phyloP scores from a whole-genome alignment of 257 asterid genomes.

The Echium plantagineum region DNA sequence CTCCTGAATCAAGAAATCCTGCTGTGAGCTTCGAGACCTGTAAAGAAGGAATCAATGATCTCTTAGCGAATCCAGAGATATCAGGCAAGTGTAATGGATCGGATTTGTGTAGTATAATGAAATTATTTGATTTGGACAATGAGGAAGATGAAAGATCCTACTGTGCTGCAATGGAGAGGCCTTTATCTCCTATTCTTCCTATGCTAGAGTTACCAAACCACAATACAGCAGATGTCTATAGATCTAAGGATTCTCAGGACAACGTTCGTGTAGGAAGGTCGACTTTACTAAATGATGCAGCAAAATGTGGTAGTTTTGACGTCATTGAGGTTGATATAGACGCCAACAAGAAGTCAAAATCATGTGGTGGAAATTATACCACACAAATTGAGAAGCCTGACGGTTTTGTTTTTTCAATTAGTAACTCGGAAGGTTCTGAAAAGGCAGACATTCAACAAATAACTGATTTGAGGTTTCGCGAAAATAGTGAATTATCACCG shows the following conservation, averaged over 20 bases:
- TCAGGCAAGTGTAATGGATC: constrained; percentile 24
- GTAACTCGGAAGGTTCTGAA: constrained; percentile 6
- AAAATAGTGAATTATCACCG: constrained; percentile 17
- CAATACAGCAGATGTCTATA: constrained; percentile 21
- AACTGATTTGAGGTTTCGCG: constrained; percentile 11
- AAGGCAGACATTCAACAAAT: constrained; percentile 5
- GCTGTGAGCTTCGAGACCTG: constrained; percentile 15
- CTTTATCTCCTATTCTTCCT: constrained; percentile 66
- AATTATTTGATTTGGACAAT: constrained; percentile 62
- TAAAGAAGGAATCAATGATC: constrained; percentile 19
- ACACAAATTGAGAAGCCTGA: constrained; percentile 10
- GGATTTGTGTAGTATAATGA: constrained; percentile 36
- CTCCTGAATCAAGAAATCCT: constrained; percentile 17
- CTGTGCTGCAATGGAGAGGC: constrained; percentile 51
- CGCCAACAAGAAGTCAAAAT: constrained; percentile 18
- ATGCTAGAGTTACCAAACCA: constrained; percentile 30
- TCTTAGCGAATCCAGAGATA: constrained; percentile 7
- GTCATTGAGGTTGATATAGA: constrained; percentile 28
- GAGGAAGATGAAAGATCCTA: constrained; percentile 49
- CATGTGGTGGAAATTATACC: constrained; percentile 18
- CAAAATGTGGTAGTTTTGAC: constrained; percentile 21
- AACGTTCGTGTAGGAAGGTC: constrained; percentile 15
- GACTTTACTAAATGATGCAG: constrained; percentile 15
- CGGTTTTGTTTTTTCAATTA: too few relatives aligned
- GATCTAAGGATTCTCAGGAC: constrained; percentile 16